Base-by-base conservation (phyloP, 345 rosid species). In the Lepidium africanum region DNA sequence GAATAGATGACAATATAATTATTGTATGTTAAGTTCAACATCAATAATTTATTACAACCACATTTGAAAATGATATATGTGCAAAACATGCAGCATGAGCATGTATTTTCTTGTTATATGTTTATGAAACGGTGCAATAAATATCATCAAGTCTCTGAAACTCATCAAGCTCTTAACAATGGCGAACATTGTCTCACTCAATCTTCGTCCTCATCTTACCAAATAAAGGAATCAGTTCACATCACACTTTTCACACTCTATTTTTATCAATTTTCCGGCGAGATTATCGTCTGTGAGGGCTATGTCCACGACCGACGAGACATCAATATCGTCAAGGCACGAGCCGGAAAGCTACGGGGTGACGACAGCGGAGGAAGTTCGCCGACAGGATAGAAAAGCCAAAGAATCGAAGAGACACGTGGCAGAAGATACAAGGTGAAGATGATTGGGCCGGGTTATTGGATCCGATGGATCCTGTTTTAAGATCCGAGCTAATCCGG, bases 371-470 rank as follows among this genome's bases (percentile, higher is more conserved):
- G 77, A 51, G 25, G 27, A 42, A 9, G 54, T 59, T 15, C 23
- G 42, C 38, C 60, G 56, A 12, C 51, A 51, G 41, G 45, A 59
- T 11, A 9, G 15, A 51, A 41, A 63, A 66, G 52, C 5, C 2
- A n/a, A 14, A 36, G 66, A 70, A 57, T 71, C 70, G 9, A 72
- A 64, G 36, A 61, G 81, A 79, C 13, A 65, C 63, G 35, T 85
- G 96, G 96, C 63, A 78, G 21, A 82, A 84, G 65, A 76, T 85
- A 73, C 88, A 89, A 17, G 96, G 96, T 4, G 38, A 80, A 60
- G 85, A 84, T 25, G 87, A 84, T 39, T 85, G 96, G 93, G 77
- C 53, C 1, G 89, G 85, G 39, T 19, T 87, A 72, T 72, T 89
- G 11, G 93, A 89, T 48, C 93, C 91, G 0, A 73, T 87, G 63